Base-by-base conservation (phyloP, 2,329 filamentous ascomycete species). In the Nannizzia gypsea region DNA sequence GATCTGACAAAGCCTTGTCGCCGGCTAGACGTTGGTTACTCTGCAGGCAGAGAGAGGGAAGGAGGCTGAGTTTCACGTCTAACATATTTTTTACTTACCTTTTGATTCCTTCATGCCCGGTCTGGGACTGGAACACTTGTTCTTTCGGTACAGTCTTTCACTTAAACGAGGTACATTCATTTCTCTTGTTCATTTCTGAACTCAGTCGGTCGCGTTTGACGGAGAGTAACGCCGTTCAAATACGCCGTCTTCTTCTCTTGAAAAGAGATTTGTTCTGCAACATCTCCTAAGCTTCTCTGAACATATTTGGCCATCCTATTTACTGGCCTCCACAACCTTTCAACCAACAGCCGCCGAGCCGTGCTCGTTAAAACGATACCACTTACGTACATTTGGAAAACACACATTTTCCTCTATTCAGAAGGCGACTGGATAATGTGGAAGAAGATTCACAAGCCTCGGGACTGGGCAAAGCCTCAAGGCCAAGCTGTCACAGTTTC, bases 361-460 rank as follows among this genome's bases (percentile, higher is more conserved):
- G 50, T 34, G 50, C 50, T 54, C 50, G 48, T 15, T 34, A 20
- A 17, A 54, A 54, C 50, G 28, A 54, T 54, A 54, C 50, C 50
- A 36, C 31, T 26, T 24, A 50, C 44, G 5, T 31, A 4, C 26
- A 54, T 34, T n/a, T 31, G 31, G 6, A n/a, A 20, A 54, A 54
- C 48, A 17, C 48, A n/a, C 22, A 31, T 20, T 17, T 17, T 9
- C 8, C 15, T 17, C 50, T 31, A 8, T 15, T 34, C 15, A 3
- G 1, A 50, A 50, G 3, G 11, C 20, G 44, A 26, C 44, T 22
- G 44, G 42, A 48, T 48, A 11, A 58, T 58, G 56, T 58, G 56
- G 56, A 58, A 58, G 42, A 58, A 46, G 38, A 48, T 58, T 22
- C 56, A 58, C 17, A 58, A 58, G 22, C 42, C 56, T 17, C 56